Percentiles rank a stretch among this genome's conserved stretches.
Evolutionary conservation across 2,329 filamentous ascomycete genomes (phyloP).

Genomic region (Beauveria asiatica): DNA sequence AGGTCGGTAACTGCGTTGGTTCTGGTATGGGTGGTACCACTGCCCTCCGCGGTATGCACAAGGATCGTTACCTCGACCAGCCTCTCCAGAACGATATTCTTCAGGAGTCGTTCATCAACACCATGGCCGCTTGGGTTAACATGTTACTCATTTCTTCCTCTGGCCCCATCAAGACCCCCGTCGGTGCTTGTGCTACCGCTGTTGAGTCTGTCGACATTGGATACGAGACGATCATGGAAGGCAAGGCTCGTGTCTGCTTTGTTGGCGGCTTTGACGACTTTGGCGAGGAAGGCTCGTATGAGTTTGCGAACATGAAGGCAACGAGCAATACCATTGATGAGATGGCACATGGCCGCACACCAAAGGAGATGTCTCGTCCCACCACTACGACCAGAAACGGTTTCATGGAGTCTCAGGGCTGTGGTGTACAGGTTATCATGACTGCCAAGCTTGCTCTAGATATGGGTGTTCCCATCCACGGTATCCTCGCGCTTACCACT

Average conservation of each 20-base stretch:
- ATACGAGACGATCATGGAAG: constrained; percentile 96
- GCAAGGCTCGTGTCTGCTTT: constrained; percentile 94
- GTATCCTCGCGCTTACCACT: constrained; percentile 84
- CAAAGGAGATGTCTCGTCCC: constrained; percentile 94
- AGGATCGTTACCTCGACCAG: constrained; percentile 92
- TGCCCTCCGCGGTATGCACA: constrained; percentile 95
- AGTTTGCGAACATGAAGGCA: constrained; percentile 99
- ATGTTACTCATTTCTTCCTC: constrained; percentile 97
- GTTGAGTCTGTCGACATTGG: constrained; percentile 97
- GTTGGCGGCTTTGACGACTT: constrained; percentile 99
- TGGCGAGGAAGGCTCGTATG: constrained; percentile 96
- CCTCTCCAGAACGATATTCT: constrained; percentile 98
- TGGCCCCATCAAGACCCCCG: constrained; percentile 95
- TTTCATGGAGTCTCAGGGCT: constrained; percentile 99
- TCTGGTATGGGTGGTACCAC: constrained; percentile 95
- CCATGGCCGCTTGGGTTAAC: constrained; percentile 99
- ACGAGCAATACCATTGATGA: constrained; percentile 98
- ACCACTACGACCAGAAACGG: constrained; percentile 94
- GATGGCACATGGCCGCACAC: constrained; percentile 88
- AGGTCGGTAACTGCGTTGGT: constrained; percentile 96
- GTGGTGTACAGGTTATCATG: constrained; percentile 98
- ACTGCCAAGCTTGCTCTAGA: constrained; percentile 90
- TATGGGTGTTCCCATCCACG: constrained; percentile 98
- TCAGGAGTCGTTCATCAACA: constrained; percentile 99
- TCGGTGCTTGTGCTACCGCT: constrained; percentile 93